Evolutionary conservation across 2,329 filamentous ascomycete species (phyloP).

Genomic region (Helicocarpus griseus): DNA sequence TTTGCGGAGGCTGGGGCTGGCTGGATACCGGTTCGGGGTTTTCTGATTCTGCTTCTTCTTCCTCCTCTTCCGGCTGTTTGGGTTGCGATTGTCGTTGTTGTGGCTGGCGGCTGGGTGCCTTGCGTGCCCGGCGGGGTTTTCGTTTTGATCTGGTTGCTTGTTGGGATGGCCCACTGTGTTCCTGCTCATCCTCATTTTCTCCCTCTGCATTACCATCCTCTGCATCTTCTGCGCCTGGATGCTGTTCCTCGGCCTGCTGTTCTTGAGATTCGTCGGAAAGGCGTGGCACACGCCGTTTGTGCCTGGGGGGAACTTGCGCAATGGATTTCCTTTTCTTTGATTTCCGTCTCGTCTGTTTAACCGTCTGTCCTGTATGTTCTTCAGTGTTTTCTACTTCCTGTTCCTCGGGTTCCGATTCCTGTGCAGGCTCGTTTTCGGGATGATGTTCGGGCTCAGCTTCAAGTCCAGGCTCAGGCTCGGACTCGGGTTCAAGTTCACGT

Average conservation of each 20-base stretch:
- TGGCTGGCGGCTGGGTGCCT: background rate
- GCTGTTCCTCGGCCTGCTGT: conserved; percentile 1
- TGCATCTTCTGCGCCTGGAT: conserved; percentile 3
- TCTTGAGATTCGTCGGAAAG: background rate
- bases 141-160: background rate
- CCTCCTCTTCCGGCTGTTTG: conserved; percentile 8
- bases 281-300: background rate
- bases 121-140: background rate
- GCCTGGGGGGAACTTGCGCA: background rate
- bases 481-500: background rate
- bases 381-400: background rate
- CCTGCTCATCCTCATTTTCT: conserved; percentile 11
- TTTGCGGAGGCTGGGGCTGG: background rate
- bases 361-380: background rate
- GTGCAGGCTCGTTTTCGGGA: background rate
- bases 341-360: background rate
- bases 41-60: conserved; percentile 13
- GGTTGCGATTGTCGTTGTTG: background rate
- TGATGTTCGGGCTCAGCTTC: conserved; percentile 4
- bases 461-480: background rate
- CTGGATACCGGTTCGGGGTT: conserved; percentile 14
- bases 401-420: background rate
- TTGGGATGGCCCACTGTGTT: background rate
- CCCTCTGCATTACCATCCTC: background rate
- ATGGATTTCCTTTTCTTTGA: conserved; percentile 4